These are phyloP conservation scores for Chondrostereum purpureum DNA, from an alignment of 1,284 basidiomycete species.

Conservation along the genomic window DNA sequence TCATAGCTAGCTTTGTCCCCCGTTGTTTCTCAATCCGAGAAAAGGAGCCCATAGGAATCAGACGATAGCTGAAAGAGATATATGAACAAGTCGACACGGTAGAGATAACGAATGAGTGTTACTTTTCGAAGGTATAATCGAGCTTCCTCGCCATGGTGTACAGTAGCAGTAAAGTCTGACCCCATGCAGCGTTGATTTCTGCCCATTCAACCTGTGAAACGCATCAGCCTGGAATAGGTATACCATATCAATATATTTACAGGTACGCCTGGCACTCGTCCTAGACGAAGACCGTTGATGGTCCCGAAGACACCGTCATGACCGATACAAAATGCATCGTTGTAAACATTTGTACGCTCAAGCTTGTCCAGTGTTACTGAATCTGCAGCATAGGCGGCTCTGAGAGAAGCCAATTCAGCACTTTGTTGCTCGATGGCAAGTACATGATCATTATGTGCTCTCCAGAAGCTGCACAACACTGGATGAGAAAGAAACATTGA, in stretches of 20 bases:
- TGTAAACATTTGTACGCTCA: constrained; percentile 94
- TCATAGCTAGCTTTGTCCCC: constrained; percentile 85
- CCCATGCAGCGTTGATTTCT: constrained; percentile 99
- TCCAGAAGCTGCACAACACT: constrained; percentile 93
- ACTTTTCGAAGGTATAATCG: constrained; percentile 84
- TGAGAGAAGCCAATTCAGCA: constrained; percentile 63
- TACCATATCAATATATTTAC: constrained; percentile 31
- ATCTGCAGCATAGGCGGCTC: constrained; percentile 72
- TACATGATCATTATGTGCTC: constrained; percentile 66
- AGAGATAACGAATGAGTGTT: too few relatives aligned
- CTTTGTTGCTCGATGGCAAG: constrained; percentile 59
- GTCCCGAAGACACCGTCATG: constrained; percentile 93
- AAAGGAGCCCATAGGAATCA: constrained; percentile 90
- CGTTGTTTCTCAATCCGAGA: constrained; percentile 80
- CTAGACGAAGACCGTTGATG: constrained; percentile 92
- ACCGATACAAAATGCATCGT: constrained; percentile 97
- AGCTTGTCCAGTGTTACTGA: constrained; percentile 76
- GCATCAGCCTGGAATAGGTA: constrained; percentile 7
- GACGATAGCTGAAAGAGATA: constrained; percentile 59
- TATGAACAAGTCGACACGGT: too few relatives aligned
- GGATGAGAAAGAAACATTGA: constrained; percentile 10
- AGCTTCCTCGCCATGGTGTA: constrained; percentile 89
- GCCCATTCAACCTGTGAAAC: constrained; percentile 83
- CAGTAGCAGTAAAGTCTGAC: constrained; percentile 86
- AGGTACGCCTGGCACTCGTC: constrained; percentile 73